A percentile compares a stretch with the other conserved stretches of the same genome.
phyloP scores from a whole-genome alignment of 441 rosid species.

The Dalechampia spathulata region DNA sequence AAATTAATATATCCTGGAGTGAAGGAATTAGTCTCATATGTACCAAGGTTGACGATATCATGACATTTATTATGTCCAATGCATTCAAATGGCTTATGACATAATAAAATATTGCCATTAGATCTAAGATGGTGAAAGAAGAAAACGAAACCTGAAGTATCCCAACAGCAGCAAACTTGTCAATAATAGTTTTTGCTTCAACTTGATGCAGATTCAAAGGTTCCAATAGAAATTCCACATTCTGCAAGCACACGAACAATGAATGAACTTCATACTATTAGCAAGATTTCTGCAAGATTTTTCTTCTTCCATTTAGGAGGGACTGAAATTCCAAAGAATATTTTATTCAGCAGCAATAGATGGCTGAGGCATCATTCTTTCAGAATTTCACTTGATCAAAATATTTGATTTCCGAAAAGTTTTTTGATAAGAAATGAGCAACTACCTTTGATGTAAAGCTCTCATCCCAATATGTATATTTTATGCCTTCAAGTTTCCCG shows the following conservation, averaged over 20 bases:
- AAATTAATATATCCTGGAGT: background rate
- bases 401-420: background rate
- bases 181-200: slow-evolving; percentile 50
- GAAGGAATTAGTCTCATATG: background rate
- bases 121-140: too few relatives aligned
- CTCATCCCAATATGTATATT: slow-evolving; percentile 83
- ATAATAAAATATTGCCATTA: background rate
- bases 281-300: too few relatives aligned
- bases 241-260: slow-evolving; percentile 34
- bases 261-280: slow-evolving; percentile 13
- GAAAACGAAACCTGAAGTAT: slow-evolving; percentile 72
- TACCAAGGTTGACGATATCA: background rate
- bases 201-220: slow-evolving; percentile 52
- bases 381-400: background rate
- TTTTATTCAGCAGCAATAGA: too few relatives aligned
- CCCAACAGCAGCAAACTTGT: slow-evolving; percentile 83
- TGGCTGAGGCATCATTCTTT: background rate
- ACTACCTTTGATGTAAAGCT: slow-evolving; percentile 69
- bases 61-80: too few relatives aligned
- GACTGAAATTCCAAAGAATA: too few relatives aligned
- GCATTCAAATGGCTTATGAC: too few relatives aligned
- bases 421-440: slow-evolving; percentile 8
- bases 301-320: too few relatives aligned
- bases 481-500: slow-evolving; percentile 50
- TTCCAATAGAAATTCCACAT: slow-evolving; percentile 46